These are phyloP conservation scores for Papiliotrema fonsecae DNA, from an alignment of 1,284 basidiomycete species.

Conservation along the genomic window DNA sequence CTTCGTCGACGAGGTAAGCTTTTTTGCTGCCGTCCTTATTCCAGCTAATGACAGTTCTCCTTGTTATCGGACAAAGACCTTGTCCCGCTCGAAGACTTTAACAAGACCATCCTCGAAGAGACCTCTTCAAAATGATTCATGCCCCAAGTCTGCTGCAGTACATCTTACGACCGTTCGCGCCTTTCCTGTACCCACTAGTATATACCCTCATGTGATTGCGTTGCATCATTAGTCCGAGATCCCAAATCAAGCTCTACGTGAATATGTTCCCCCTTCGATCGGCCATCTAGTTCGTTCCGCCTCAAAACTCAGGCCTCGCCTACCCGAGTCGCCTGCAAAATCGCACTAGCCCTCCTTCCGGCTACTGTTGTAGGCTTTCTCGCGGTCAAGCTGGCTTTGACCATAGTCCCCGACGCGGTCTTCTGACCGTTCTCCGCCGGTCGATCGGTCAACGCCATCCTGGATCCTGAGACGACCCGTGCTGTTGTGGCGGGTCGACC, in stretches of 20 bases:
- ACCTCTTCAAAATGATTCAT: conserved; percentile 14
- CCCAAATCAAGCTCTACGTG: no score
- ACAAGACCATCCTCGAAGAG: conserved; percentile 88
- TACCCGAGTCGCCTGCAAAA: no score
- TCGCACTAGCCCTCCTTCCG: no score
- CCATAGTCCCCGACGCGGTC: background rate
- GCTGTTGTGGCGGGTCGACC: background rate
- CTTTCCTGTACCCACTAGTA: background rate
- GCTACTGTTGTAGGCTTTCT: no score
- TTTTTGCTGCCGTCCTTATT: background rate
- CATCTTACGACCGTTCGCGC: background rate
- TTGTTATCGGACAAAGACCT: conserved; percentile 97
- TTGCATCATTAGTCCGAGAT: no score
- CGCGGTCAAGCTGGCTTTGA: no score
- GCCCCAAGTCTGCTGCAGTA: background rate
- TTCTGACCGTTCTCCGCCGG: background rate
- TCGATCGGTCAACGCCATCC: background rate
- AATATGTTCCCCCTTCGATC: no score
- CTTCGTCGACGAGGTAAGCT: conserved; percentile 82
- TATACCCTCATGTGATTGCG: background rate
- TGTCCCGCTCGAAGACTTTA: conserved; percentile 91
- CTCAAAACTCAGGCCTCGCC: no score
- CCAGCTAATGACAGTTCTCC: conserved; percentile 63
- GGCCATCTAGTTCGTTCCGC: no score
- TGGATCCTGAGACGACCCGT: background rate